Conservation (phyloP, 2,329 filamentous ascomycete genomes). For the Ophiostoma sp. region DNA sequence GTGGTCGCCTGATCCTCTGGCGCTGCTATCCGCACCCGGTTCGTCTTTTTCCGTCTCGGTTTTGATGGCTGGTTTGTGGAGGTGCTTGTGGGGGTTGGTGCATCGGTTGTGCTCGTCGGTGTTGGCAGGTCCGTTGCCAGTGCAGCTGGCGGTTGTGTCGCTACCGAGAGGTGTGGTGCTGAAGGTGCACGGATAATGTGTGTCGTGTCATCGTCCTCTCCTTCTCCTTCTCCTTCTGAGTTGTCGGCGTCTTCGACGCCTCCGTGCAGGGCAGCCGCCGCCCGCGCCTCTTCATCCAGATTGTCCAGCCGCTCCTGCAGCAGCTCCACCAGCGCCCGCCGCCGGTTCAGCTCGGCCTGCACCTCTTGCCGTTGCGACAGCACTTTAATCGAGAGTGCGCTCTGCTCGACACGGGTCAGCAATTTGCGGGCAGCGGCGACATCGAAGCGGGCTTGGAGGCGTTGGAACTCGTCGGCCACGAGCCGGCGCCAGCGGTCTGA, state of each 20-base stretch:
- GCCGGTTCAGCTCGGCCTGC: slow-evolving; percentile 63
- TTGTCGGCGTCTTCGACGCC: slow-evolving; percentile 34
- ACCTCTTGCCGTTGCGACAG: slow-evolving; percentile 59
- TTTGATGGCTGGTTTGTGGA: background rate
- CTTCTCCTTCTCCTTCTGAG: too few relatives aligned
- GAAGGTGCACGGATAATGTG: slow-evolving; percentile 52
- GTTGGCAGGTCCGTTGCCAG: background rate
- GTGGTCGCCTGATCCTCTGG: slow-evolving; percentile 7
- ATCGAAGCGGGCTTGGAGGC: slow-evolving; percentile 63
- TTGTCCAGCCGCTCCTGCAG: slow-evolving; percentile 68
- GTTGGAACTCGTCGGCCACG: slow-evolving; percentile 64
- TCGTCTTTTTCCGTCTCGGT: slow-evolving; percentile 2
- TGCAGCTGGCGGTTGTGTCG: background rate
- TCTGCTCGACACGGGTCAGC: slow-evolving; percentile 70
- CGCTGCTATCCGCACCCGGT: slow-evolving; percentile 21
- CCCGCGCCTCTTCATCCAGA: slow-evolving; percentile 58
- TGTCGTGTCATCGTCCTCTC: slow-evolving; percentile 43
- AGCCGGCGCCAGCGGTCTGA: slow-evolving; percentile 59
- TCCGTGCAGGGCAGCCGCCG: slow-evolving; percentile 34
- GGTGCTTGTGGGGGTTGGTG: background rate
- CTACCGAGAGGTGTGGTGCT: slow-evolving; percentile 31
- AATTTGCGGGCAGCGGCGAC: slow-evolving; percentile 69
- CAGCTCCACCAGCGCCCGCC: slow-evolving; percentile 66
- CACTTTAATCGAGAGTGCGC: slow-evolving; percentile 59
- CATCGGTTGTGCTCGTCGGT: background rate